phyloP scores from a whole-genome alignment of 1,284 basidiomycete genomes.

The Pascua sp. region DNA sequence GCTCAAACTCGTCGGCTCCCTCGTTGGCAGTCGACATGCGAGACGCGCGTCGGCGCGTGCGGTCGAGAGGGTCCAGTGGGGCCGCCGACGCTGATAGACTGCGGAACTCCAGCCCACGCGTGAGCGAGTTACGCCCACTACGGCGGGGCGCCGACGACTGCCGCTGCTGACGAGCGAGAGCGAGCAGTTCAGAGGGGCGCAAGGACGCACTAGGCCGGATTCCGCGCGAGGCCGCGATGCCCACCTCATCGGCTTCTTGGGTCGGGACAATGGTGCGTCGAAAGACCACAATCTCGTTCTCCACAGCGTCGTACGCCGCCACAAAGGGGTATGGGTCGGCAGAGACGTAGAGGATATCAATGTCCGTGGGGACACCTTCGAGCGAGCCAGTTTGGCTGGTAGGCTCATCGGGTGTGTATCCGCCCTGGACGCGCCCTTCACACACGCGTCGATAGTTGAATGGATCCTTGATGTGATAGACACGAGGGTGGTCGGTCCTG shows the following conservation, averaged over 20 bases:
- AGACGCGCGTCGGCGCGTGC: conserved; percentile 29
- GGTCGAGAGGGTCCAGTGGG: conserved; percentile 31
- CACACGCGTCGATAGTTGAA: too few species aligned
- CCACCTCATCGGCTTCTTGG: too few species aligned
- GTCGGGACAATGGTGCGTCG: conserved; percentile 11
- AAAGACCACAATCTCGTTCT: conserved; percentile 37
- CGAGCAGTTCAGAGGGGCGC: too few species aligned
- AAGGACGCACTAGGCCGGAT: too few species aligned
- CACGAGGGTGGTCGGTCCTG: too few species aligned
- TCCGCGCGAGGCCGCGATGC: too few species aligned
- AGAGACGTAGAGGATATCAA: conserved; percentile 23
- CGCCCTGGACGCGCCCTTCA: too few species aligned
- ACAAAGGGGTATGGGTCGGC: conserved; percentile 34
- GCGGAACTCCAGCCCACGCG: neutral
- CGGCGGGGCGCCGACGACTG: neutral
- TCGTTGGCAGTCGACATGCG: conserved; percentile 24
- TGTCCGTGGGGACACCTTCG: too few species aligned
- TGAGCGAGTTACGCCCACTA: conserved; percentile 1
- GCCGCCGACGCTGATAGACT: neutral
- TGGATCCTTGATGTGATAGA: too few species aligned
- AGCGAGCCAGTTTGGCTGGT: too few species aligned
- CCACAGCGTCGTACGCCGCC: conserved; percentile 26
- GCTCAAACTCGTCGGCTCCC: neutral
- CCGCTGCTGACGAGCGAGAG: too few species aligned
- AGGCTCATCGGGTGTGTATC: too few species aligned